A percentile compares a stretch with the other conserved stretches of the same genome.
phyloP scores from a whole-genome alignment of 306 rosid species.

The Prunus davidiana region DNA sequence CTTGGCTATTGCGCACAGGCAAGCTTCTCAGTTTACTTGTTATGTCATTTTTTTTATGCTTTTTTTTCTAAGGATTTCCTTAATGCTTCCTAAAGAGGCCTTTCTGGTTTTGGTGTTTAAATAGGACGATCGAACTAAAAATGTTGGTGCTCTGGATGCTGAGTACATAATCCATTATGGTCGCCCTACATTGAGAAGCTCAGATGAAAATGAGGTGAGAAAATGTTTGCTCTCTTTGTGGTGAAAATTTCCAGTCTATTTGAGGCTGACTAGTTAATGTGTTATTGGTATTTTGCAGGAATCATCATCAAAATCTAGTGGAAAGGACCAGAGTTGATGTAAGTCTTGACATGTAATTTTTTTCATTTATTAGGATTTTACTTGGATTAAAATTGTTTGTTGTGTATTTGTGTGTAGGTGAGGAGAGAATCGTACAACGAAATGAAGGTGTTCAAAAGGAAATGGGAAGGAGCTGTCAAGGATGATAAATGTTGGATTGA shows the following conservation, averaged over 20 bases:
- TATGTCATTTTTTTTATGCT: not conserved
- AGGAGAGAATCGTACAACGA: conserved; percentile 49
- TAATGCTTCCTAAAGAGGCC: not conserved
- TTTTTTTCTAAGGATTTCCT: not conserved
- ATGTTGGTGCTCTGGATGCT: conserved; percentile 85
- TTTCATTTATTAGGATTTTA: no score
- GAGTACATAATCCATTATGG: conserved; percentile 79
- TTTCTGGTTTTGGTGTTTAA: not conserved
- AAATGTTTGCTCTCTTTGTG: no score
- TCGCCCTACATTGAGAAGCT: conserved; percentile 86
- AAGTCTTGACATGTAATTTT: conserved; percentile 27
- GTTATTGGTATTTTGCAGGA: conserved; percentile 32
- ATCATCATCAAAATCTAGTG: conserved; percentile 31
- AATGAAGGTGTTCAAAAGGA: conserved; percentile 29
- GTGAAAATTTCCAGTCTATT: not conserved
- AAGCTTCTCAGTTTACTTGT: not conserved
- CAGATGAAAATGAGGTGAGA: conserved; percentile 15
- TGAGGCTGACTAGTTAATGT: not conserved
- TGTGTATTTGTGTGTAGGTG: conserved; percentile 29
- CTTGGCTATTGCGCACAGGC: conserved; percentile 97
- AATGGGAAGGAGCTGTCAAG: conserved; percentile 42
- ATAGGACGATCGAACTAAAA: conserved; percentile 78
- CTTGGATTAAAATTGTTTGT: no score
- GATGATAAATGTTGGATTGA: conserved; percentile 50
- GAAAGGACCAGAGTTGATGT: conserved; percentile 64